Conservation (phyloP, 2,329 filamentous ascomycete genomes). For the Penicillium freii region DNA sequence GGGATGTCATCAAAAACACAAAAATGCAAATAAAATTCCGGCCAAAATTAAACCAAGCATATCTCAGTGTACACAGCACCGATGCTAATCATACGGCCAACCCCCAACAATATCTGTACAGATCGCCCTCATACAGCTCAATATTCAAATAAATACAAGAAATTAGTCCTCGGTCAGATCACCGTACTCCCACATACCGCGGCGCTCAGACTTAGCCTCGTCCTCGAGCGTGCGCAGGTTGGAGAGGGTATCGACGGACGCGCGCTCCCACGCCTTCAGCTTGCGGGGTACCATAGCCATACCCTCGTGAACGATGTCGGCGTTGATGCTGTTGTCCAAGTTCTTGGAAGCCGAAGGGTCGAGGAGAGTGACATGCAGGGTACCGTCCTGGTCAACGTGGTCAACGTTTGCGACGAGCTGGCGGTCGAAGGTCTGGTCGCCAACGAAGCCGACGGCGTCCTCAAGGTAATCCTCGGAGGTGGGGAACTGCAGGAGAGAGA, state of each 20-base stretch:
- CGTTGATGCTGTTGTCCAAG: slow-evolving; percentile 79
- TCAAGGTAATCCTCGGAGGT: slow-evolving; percentile 75
- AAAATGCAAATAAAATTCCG: slow-evolving; percentile 6
- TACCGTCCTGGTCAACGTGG: slow-evolving; percentile 74
- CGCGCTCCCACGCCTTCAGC: slow-evolving; percentile 85
- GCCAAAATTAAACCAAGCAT: not conserved
- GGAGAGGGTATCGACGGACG: slow-evolving; percentile 68
- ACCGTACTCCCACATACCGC: slow-evolving; percentile 98
- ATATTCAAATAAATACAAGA: slow-evolving; percentile 9
- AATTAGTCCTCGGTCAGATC: slow-evolving; percentile 83
- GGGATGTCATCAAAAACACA: not conserved
- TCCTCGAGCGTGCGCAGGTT: slow-evolving; percentile 70
- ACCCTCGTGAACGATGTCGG: slow-evolving; percentile 78
- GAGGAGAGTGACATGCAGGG: slow-evolving; percentile 83
- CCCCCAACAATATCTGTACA: slow-evolving; percentile 21
- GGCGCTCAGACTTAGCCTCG: slow-evolving; percentile 73
- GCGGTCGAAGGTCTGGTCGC: slow-evolving; percentile 69
- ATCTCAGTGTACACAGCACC: not conserved
- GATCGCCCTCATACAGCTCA: slow-evolving; percentile 9
- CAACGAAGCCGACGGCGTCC: slow-evolving; percentile 74
- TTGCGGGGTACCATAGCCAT: slow-evolving; percentile 90
- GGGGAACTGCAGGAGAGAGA: slow-evolving; percentile 88
- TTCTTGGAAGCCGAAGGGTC: slow-evolving; percentile 66
- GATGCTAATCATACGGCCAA: slow-evolving; percentile 8
- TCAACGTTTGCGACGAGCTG: slow-evolving; percentile 90